These are phyloP conservation scores for Fusarium haematococcum DNA, from an alignment of 2,329 filamentous ascomycete genomes.

Conservation along the genomic window DNA sequence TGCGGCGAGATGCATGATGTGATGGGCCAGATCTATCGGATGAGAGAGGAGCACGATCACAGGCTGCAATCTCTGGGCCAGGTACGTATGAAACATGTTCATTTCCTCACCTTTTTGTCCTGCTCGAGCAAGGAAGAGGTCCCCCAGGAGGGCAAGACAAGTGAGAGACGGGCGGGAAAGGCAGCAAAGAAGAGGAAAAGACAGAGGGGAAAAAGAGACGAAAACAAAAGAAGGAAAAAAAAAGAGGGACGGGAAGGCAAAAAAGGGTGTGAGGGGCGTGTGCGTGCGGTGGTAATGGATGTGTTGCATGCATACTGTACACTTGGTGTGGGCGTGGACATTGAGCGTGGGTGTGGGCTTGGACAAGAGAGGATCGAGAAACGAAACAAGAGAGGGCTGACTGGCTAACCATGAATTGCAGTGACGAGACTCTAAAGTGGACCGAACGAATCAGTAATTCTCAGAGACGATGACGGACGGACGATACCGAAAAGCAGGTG, in stretches of 20 bases:
- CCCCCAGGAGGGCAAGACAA: conserved; percentile 3
- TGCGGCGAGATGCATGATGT: conserved; percentile 77
- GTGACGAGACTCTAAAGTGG: conserved; percentile 28
- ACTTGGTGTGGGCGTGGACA: conserved; percentile 19
- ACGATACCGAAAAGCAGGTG: background rate
- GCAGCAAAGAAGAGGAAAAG: background rate
- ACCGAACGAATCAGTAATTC: conserved; percentile 13
- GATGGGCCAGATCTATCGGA: conserved; percentile 66
- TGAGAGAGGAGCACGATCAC: conserved; percentile 56
- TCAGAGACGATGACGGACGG: conserved; percentile 13
- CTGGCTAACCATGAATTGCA: conserved; percentile 25
- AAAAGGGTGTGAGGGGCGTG: conserved; percentile 35
- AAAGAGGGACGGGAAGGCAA: conserved; percentile 32
- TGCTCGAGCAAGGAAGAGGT: background rate
- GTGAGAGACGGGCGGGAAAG: background rate
- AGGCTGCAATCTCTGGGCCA: conserved; percentile 50
- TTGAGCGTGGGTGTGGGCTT: conserved; percentile 20
- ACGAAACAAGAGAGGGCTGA: conserved; percentile 16
- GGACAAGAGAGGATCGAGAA: background rate
- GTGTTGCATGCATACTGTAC: conserved; percentile 33
- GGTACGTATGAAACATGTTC: conserved; percentile 23
- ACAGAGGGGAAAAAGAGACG: conserved; percentile 15
- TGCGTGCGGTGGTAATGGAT: conserved; percentile 29
- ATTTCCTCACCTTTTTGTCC: conserved; percentile 4
- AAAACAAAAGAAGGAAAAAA: conserved; percentile 12